Base-by-base conservation (phyloP, 768 basidiomycete genomes). In the Tulasnella sp. region DNA sequence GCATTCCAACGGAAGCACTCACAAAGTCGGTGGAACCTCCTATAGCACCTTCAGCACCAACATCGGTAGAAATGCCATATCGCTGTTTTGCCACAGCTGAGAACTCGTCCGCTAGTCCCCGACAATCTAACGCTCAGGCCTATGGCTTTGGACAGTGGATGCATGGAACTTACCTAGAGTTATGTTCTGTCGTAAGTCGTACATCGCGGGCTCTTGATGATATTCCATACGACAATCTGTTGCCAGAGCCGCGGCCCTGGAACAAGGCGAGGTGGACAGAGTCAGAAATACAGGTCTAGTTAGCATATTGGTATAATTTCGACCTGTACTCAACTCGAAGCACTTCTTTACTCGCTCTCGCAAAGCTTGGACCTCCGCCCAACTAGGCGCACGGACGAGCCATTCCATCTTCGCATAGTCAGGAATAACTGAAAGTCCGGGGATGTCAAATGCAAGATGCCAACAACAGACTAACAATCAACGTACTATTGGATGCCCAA, bases 11-110 rank as follows among this genome's bases (percentile, higher is more conserved):
- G 41, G 34, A 49, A 7, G 22, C 15, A 72, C 84, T 73, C 64
- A 88, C 88, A 63, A 91, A 90, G 67, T 90, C 88, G 2, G 88
- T 90, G 3, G 86, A 90, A 11, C 85, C 87, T 46, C 76, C 76
- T 70, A 64, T 84, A 84, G 45, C 86, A 82, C 76, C 79, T 82
- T 61, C 78, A 76, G 65, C 81, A 78, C 66, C 84, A 81, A 56
- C 59, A 27, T 22, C 46, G 84, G 74, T 2, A 70, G 70, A 0
- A 83, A 49, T 38, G 24, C 55, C 78, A 61, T 79, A 84, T 56
- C 79, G 79, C 61, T 78, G 80, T 17, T 75, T 70, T 31, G 80
- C 75, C 41, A 85, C 74, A 49, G 78, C 76, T 0, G 79, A 80
- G 30, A 87, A 82, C 66, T 85, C 84, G 12, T 73, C 75, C 1